phyloP scores from a whole-genome alignment of 805 yeast species.

The Metschnikowia noctiluminum region DNA sequence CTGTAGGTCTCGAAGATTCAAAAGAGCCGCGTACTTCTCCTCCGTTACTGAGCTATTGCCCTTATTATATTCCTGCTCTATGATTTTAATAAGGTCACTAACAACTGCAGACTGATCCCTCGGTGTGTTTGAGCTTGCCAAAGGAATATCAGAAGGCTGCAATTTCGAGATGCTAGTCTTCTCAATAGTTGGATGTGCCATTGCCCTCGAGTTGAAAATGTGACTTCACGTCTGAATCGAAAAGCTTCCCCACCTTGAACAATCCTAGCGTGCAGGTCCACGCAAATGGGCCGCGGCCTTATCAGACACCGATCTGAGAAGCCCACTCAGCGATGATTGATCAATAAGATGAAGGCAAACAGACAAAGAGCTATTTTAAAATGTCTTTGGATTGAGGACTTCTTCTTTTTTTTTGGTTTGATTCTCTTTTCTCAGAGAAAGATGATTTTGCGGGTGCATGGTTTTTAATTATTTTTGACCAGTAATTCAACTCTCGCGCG shows the following conservation, averaged over 20 bases:
- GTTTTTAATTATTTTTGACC: too few species aligned
- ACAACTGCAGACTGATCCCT: slow-evolving; percentile 6
- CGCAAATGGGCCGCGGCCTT: slow-evolving; percentile 3
- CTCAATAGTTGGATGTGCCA: slow-evolving; percentile 3
- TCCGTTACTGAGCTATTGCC: slow-evolving; percentile 38
- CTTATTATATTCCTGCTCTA: slow-evolving; percentile 34
- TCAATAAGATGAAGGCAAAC: too few species aligned
- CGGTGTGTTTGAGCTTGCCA: not conserved
- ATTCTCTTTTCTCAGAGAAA: too few species aligned
- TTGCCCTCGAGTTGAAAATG: not conserved
- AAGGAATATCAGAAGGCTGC: not conserved
- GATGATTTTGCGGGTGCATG: too few species aligned
- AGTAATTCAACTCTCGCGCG: too few species aligned
- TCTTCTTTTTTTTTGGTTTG: too few species aligned
- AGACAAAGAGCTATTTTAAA: too few species aligned
- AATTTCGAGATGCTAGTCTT: not conserved
- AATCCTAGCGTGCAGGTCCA: slow-evolving; percentile 3
- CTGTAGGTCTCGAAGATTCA: slow-evolving; percentile 24
- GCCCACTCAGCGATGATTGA: too few species aligned
- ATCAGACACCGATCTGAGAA: too few species aligned
- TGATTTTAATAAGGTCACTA: slow-evolving; percentile 20
- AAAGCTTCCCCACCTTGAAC: slow-evolving; percentile 5
- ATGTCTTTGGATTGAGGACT: too few species aligned
- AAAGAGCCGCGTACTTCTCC: slow-evolving; percentile 33
- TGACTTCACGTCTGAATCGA: not conserved